Evolutionary conservation across 192 early-diverging fungal genomes (phyloP), one percentile per base, ranked within the genome.

Genomic region (Podochytrium sp.): DNA sequence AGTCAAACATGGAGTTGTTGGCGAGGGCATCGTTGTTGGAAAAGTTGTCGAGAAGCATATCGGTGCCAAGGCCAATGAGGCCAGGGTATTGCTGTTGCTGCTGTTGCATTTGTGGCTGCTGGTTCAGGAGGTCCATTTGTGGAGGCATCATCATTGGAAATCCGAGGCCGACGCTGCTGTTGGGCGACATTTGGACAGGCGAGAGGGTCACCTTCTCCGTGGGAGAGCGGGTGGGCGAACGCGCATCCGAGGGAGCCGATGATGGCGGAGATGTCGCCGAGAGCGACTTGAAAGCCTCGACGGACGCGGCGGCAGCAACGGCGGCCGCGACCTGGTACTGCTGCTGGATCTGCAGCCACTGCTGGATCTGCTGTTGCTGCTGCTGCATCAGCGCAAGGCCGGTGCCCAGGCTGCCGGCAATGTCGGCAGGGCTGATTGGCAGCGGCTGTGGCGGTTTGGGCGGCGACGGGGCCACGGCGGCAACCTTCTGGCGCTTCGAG

Each of bases 241-340:
- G 39, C n/a, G 41, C 23, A 14, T 38, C 40, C 2, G 37, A 14
- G 42, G 63, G 41, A 43, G 38, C 33, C 25, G 41, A 29, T 35
- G 63, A 5, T 47, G 63, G 63, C n/a, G 69, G 49, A n/a, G 69
- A 30, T 14, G 56, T 16, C 10, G 53, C n/a, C 7, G 56, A 40
- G 12, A 71, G 29, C 3, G 33, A 41, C 25, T 71, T 71, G 57
- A 59, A 71, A 12, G 69, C 69, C 43, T 71, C 69, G 16, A 71
- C 69, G 20, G 56, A 60, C 14, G 69, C 69, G 20, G 69, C 53
- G 33, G 69, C 69, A 7, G 69, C 69, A 34, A 59, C 69, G 5
- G 69, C 69, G 12, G 69, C 69, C 10, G 69, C 69, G n/a, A 59
- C 69, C 60, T 71, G 69, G 30, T 71, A 71, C 33, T 71, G 69